Evolutionary conservation across 2,329 filamentous ascomycete species (phyloP), one percentile per base, ranked within the genome.

Genomic region (Hirsutella rhossiliensis): DNA sequence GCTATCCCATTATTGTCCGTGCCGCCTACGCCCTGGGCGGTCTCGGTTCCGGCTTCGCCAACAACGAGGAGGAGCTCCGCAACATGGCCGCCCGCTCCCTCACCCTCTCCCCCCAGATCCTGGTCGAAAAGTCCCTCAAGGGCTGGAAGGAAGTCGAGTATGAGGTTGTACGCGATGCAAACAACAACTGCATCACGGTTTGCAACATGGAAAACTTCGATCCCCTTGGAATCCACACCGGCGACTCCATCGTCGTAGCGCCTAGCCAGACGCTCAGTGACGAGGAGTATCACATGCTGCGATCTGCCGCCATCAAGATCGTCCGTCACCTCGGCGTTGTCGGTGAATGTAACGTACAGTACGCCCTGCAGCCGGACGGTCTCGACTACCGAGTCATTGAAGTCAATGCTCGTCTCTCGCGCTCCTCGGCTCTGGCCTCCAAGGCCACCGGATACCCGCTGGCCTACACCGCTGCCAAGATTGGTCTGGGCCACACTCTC

Each of bases 121-220:
- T 98, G 61, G 89, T 98, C 47, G 92, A 98, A 73, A 97, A 97
- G 70, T 95, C 88, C 43, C 80, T 98, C 55, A 97, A 96, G 75
- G 92, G 92, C 64, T 98, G 92, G 92, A 98, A 98, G 69, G 92
- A 98, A 67, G 84, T 96, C 42, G 92, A 98, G 66, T 98, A 97
- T 60, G 92, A 97, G 67, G 92, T 97, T 46, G 92, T 97, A 50
- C 86, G 92, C 56, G 92, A 98, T 65, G 90, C 87, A 43, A 82
- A 86, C 64, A 94, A 97, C 76, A 98, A 98, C 77, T 97, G 92
- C 64, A 97, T 97, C 59, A 97, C 90, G 4, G 90, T 97, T 55
- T 97, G 90, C 75, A 97, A 66, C 57, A 66, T 66, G 63, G 63
- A 66, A 53, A 97, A 97, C 75, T 97, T 97, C 57, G 92, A 97